These are phyloP conservation scores for Spizellomyces sp. DNA, from an alignment of 192 early-diverging fungal species.

Conservation along the genomic window DNA sequence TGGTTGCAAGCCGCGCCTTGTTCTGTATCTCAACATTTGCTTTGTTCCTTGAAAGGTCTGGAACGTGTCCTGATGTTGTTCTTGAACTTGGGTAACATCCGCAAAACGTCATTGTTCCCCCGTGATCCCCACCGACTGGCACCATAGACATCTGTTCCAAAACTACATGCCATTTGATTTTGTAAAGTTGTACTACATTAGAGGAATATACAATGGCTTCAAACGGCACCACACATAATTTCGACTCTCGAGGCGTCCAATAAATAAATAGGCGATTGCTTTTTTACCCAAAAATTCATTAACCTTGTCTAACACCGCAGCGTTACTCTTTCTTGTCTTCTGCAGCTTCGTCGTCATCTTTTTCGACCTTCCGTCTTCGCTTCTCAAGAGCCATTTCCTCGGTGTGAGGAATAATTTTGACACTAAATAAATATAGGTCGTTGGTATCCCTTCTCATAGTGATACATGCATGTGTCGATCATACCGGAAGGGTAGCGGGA, in stretches of 20 bases:
- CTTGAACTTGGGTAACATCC: conserved; percentile 92
- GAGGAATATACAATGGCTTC: too few species aligned
- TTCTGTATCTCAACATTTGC: not conserved
- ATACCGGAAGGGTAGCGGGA: conserved; percentile 37
- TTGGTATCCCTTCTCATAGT: too few species aligned
- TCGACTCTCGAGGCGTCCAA: too few species aligned
- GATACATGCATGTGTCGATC: not conserved
- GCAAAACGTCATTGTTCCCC: conserved; percentile 90
- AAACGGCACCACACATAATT: too few species aligned
- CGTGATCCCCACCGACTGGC: conserved; percentile 93
- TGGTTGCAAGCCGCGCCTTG: not conserved
- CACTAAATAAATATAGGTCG: not conserved
- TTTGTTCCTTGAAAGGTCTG: conserved; percentile 53
- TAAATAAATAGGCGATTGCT: too few species aligned
- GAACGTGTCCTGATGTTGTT: conserved; percentile 98
- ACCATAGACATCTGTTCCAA: conserved; percentile 54
- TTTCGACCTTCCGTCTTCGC: too few species aligned
- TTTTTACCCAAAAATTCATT: too few species aligned
- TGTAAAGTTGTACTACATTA: too few species aligned
- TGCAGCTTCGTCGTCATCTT: too few species aligned
- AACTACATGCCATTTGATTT: too few species aligned
- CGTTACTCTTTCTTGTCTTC: too few species aligned
- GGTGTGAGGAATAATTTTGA: conserved; percentile 1
- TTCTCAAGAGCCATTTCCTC: not conserved
- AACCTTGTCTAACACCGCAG: too few species aligned